phyloP scores from a whole-genome alignment of 345 rosid genomes.

The Boechera divaricarpa region DNA sequence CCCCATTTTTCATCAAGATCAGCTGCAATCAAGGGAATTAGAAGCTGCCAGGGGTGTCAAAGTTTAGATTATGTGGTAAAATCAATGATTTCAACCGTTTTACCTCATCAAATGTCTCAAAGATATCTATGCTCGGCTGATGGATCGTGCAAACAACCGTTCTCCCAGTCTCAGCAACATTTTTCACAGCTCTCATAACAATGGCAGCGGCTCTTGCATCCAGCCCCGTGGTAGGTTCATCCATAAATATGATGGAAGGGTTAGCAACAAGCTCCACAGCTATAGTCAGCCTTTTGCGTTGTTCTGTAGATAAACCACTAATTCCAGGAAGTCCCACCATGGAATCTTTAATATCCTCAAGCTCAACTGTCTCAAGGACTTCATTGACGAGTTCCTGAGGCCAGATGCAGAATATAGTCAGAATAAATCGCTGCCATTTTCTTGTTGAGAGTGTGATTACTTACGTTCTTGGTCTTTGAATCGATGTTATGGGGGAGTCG shows the following conservation, averaged over 20 bases:
- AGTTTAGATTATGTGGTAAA: background rate
- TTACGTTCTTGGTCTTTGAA: too few species aligned
- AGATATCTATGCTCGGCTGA: slow-evolving; percentile 59
- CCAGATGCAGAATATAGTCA: too few species aligned
- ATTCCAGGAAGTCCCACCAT: slow-evolving; percentile 54
- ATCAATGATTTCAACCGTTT: background rate
- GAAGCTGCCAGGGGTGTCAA: background rate
- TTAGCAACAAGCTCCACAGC: slow-evolving; percentile 63
- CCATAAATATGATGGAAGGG: slow-evolving; percentile 61
- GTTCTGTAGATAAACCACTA: slow-evolving; percentile 57
- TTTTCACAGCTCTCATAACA: slow-evolving; percentile 61
- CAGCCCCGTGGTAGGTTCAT: slow-evolving; percentile 61
- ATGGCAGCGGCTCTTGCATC: slow-evolving; percentile 67
- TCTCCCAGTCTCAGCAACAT: slow-evolving; percentile 57
- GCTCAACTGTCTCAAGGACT: slow-evolving; percentile 57
- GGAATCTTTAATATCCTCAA: slow-evolving; percentile 51
- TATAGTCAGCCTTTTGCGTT: slow-evolving; percentile 58
- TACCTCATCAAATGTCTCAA: slow-evolving; percentile 63
- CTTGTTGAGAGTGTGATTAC: too few species aligned
- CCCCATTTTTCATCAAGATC: slow-evolving; percentile 54
- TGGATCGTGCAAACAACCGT: slow-evolving; percentile 63
- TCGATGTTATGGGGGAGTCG: too few species aligned
- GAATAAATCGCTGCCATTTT: too few species aligned
- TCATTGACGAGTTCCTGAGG: slow-evolving; percentile 50
- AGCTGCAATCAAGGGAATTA: slow-evolving; percentile 41